Base-by-base conservation (phyloP, 768 basidiomycete species). In the Trametes punicea region DNA sequence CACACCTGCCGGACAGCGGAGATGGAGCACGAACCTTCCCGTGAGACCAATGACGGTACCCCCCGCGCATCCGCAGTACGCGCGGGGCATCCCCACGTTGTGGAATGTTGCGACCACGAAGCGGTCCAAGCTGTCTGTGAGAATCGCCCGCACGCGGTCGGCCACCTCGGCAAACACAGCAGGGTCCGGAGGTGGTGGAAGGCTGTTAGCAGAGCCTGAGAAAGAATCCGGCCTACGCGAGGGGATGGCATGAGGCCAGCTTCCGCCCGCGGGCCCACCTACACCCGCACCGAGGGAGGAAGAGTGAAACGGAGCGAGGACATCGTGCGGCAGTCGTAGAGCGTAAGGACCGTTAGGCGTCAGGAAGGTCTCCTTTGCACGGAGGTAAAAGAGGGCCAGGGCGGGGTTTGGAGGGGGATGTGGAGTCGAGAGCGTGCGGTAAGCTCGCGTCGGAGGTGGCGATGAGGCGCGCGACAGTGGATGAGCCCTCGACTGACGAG, bases 331-430 rank as follows among this genome's bases (percentile, higher is more conserved):
- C 23, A 90, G 78, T 58, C 85, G 79, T 62, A 90, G 82, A 59
- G 89, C 87, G 63, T 87, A 90, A 39, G 78, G 75, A 42, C 84
- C 81, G 54, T 81, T 81, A 18, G 87, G 87, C 2, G 84, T 86
- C 59, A 90, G 81, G 67, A 92, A 92, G 0, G 89, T 91, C 65
- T 88, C 82, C 62, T 89, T 90, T 9, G 89, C 89, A 33, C 88
- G 84, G 3, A 81, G 74, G 65, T 88, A 92, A 71, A 90, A 91
- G 74, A 87, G 79, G 57, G 86, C 81, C 46, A 91, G 74, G 36
- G 77, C 53, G 38, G 67, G 64, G 46, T 64, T 67, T 5, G 68
- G 64, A 15, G 65, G 64, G 3, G 62, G 64, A 31, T 55, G 59
- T 26, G 39, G 38, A 11, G 45, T 30, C 13, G 47, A 48, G 33